Evolutionary conservation across 1,284 basidiomycete genomes (phyloP), one percentile per base, ranked within the genome.

Genomic region (Thelephora terrestris): DNA sequence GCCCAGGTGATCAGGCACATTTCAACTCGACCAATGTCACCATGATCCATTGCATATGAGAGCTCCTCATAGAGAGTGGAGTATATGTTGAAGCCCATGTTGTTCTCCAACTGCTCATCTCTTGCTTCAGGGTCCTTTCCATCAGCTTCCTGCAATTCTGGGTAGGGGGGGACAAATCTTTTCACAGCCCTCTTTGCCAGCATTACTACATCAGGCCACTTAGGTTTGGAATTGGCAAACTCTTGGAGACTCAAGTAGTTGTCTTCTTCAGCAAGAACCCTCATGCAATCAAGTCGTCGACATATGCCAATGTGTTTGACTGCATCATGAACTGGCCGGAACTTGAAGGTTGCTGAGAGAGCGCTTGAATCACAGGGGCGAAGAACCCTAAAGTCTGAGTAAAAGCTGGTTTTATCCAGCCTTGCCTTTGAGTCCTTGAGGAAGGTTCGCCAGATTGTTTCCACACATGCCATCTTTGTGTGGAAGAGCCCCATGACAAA

Each of bases 401-500:
- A 48, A 6, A 56, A 18, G 34, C 16, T n/a, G 16, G 39, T 48
- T 4, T 16, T 9, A 23, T 44, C 47, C 12, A 25, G n/a, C 9
- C 32, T 5, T n/a, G 47, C 39, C 10, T 27, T 18, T 25, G 27
- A n/a, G 7, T 40, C 23, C 2, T 47, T 25, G 14, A 67, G 58
- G 10, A 58, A 61, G 0, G 61, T 52, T 2, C 59, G 45, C 63
- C 64, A 70, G 1, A 71, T 48, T 0, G 66, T 61, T 52, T 70
- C 64, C 0, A 60, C 61, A 12, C 57, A 61, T 0, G 66, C 67
- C 69, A 70, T 70, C 50, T 66, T 64, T 25, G 65, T 50, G 38
- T 71, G 68, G 44, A 71, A 71, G 2, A 68, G 52, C 0, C 68
- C 68, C 7, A 60, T 46, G 0, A 67, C 52, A 46, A 59, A 63